phyloP scores from a whole-genome alignment of 768 basidiomycete species.

The Panellus pusillus region DNA sequence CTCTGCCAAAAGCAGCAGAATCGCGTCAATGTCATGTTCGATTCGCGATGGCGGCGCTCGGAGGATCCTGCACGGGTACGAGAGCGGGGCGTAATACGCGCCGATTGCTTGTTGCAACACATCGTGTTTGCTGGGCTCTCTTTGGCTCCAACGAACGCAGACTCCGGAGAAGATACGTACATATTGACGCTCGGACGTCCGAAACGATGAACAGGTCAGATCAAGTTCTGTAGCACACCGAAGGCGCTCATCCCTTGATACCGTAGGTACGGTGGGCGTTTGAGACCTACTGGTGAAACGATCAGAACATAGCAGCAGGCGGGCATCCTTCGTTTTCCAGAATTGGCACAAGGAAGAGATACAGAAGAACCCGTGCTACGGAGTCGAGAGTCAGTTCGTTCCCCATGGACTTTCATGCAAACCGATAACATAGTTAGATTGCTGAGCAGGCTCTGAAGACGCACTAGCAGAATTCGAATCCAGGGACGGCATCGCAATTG shows the following conservation, averaged over 20 bases:
- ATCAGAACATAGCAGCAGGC: not conserved
- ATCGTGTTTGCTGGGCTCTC: slow-evolving; percentile 55
- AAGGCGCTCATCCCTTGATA: not conserved
- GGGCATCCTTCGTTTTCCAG: not conserved
- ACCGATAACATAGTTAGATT: slow-evolving; percentile 34
- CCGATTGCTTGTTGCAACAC: slow-evolving; percentile 50
- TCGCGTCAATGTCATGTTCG: slow-evolving; percentile 42
- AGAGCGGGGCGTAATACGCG: slow-evolving; percentile 43
- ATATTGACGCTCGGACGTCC: slow-evolving; percentile 48
- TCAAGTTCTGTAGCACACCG: not conserved
- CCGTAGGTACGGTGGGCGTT: not conserved
- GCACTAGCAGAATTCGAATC: slow-evolving; percentile 17
- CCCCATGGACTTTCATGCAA: slow-evolving; percentile 36
- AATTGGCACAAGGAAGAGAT: slow-evolving; percentile 3
- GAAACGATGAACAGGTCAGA: slow-evolving; percentile 14
- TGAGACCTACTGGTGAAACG: not conserved
- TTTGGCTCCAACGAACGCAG: slow-evolving; percentile 28
- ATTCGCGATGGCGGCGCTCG: slow-evolving; percentile 45
- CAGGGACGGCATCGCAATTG: slow-evolving; percentile 41
- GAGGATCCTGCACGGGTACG: slow-evolving; percentile 35
- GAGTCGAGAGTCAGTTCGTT: slow-evolving; percentile 11
- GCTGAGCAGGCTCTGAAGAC: slow-evolving; percentile 9
- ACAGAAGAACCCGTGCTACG: slow-evolving; percentile 1
- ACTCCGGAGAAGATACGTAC: slow-evolving; percentile 34
- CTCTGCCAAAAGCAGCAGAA: slow-evolving; percentile 42